These are phyloP conservation scores for Cordyceps cateniannulata DNA, from an alignment of 2,329 filamentous ascomycete species.

Conservation along the genomic window DNA sequence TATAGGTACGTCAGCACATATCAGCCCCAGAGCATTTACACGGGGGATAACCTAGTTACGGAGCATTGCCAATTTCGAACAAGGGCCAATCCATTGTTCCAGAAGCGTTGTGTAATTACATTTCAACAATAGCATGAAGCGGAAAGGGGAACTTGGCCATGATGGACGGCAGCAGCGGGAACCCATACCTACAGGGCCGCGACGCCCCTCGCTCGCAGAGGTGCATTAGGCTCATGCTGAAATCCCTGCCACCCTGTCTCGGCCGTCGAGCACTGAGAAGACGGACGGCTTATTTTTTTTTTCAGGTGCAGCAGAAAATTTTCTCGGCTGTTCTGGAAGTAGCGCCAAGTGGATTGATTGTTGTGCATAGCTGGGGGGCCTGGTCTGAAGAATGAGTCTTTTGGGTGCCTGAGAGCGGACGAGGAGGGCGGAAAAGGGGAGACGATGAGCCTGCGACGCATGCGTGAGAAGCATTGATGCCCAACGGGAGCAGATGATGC, in stretches of 20 bases:
- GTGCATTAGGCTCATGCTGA: conserved; percentile 11
- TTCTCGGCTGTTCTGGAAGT: conserved; percentile 7
- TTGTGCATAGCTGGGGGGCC: neutral
- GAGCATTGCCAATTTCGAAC: neutral
- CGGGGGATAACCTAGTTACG: too few relatives aligned
- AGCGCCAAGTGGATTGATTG: neutral
- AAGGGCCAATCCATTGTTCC: neutral
- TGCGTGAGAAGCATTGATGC: conserved; percentile 9
- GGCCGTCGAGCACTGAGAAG: neutral
- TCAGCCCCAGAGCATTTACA: neutral
- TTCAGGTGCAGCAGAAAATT: conserved; percentile 6
- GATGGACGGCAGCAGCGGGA: neutral
- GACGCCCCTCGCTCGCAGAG: neutral
- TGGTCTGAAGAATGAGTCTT: conserved; percentile 4
- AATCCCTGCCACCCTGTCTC: neutral
- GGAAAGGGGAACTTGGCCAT: neutral
- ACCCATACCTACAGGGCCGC: neutral
- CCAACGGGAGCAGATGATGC: conserved; percentile 10
- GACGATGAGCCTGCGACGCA: conserved; percentile 1
- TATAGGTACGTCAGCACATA: neutral
- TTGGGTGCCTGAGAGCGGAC: neutral
- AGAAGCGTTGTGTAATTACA: neutral
- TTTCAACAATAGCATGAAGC: neutral
- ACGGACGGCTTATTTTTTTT: neutral
- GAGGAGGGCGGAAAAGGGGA: neutral